Base-by-base conservation (phyloP, 371 early-diverging fungal genomes). In the Mucor saturninus region DNA sequence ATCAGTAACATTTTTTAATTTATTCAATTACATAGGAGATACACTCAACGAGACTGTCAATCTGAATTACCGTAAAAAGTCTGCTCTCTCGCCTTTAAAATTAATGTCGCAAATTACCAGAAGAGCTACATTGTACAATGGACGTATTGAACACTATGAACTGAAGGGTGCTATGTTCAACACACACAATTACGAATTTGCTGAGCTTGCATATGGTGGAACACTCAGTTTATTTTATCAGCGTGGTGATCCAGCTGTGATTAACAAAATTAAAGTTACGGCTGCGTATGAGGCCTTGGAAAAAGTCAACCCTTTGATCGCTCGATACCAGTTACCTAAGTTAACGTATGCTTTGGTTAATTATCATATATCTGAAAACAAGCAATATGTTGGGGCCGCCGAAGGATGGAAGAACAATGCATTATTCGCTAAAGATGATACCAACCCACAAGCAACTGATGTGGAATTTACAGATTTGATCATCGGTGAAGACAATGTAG, bases 181-280 rank as follows among this genome's bases (percentile, higher is more conserved):
- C 3, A 42, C 4, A 3, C 57, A 51, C 15, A 62, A 62, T 14
- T 62, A 56, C 32, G 63, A 62, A 32, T 51, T 56, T 15, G 56
- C 63, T 4, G 42, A 50, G 5, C 50, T 62, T 57, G 28, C 56
- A 6, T 56, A 62, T 35, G 50, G 51, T 26, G 63, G 63, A 4
- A 49, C 56, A 0, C 30, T 56, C 1, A 31, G 56, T 13, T 26
- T 62, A 3, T 61, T 45, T 10, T 60, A 31, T 26, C 45, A 51
- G 28, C 6, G 48, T 11, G 61, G 61, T 1, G 45, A 53, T 3
- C 39, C 42, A 10, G 31, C 32, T 13, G 3, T 28, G 5, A n/a
- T 50, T 30, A 13, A 51, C 4, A 59, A 51, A 40, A 21, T 4
- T 29, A 40, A 29, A 15, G 49, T 49, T 15, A 7, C 14, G 39